phyloP scores from a whole-genome alignment of 495 filamentous ascomycete species.

The Hypoxylon rickii region DNA sequence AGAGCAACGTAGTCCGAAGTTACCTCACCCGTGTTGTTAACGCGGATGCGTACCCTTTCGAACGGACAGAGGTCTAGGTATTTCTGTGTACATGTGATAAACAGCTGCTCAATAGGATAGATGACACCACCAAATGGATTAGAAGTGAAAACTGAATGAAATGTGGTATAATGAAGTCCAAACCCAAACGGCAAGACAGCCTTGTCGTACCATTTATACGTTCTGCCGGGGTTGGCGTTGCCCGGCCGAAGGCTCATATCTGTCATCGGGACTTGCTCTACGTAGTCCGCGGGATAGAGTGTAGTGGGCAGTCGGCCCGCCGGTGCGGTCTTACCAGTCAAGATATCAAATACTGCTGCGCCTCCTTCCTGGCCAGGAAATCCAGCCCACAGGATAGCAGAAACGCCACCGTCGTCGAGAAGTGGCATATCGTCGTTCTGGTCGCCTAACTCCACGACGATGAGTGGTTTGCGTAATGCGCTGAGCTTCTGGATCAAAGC shows the following conservation, averaged over 20 bases:
- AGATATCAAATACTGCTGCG: conserved; percentile 56
- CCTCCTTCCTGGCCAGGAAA: conserved; percentile 62
- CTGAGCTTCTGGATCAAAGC: conserved; percentile 43
- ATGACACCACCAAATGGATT: conserved; percentile 15
- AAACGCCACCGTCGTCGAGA: conserved; percentile 53
- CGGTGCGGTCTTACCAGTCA: conserved; percentile 56
- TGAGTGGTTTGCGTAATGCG: conserved; percentile 43
- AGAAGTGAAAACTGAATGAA: conserved; percentile 43
- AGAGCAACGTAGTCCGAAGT: conserved; percentile 65
- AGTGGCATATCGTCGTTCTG: conserved; percentile 62
- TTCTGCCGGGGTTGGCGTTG: conserved; percentile 43
- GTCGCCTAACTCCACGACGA: conserved; percentile 51
- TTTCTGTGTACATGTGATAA: conserved; percentile 36
- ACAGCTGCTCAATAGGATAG: conserved; percentile 39
- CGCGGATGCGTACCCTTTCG: conserved; percentile 40
- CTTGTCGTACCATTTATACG: conserved; percentile 50
- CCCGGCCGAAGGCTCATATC: conserved; percentile 49
- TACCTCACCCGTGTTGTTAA: conserved; percentile 57
- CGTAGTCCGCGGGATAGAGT: conserved; percentile 48
- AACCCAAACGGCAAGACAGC: conserved; percentile 53
- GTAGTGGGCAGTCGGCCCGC: conserved; percentile 67
- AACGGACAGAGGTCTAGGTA: conserved; percentile 52
- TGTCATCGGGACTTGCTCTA: conserved; percentile 42
- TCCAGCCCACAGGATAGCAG: conserved; percentile 57
- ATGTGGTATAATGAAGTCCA: conserved; percentile 53